Percentiles rank a stretch among this genome's conserved stretches.
phyloP scores from a whole-genome alignment of 495 filamentous ascomycete species.

The Acidiella bohemica region DNA sequence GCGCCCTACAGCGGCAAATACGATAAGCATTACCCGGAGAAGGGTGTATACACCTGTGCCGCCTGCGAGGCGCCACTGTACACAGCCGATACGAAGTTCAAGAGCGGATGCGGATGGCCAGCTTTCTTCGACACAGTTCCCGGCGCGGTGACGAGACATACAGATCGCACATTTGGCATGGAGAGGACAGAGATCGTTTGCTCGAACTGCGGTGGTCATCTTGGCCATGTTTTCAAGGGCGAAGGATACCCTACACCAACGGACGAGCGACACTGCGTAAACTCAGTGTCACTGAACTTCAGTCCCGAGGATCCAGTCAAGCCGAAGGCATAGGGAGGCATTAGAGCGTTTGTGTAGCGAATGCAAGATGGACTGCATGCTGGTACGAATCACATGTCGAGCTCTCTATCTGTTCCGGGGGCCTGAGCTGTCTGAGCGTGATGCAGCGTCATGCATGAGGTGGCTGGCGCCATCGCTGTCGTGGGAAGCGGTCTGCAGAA shows the following conservation, averaged over 20 bases:
- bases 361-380: too few relatives aligned
- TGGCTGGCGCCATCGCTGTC: too few relatives aligned
- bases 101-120: slow-evolving; percentile 92
- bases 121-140: slow-evolving; percentile 92
- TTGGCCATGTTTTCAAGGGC: slow-evolving; percentile 96
- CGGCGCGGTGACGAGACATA: slow-evolving; percentile 64
- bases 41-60: slow-evolving; percentile 72
- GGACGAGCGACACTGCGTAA: slow-evolving; percentile 94
- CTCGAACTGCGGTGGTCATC: slow-evolving; percentile 82
- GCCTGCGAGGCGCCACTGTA: slow-evolving; percentile 82
- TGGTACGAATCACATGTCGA: too few relatives aligned
- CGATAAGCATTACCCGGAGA: slow-evolving; percentile 64
- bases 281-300: slow-evolving; percentile 83
- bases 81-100: slow-evolving; percentile 82
- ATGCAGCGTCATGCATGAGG: not conserved
- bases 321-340: slow-evolving; percentile 5
- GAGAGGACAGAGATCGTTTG: slow-evolving; percentile 84
- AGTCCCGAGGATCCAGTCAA: slow-evolving; percentile 7
- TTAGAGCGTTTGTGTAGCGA: not conserved
- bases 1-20: slow-evolving; percentile 64
- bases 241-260: slow-evolving; percentile 84
- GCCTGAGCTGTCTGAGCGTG: not conserved
- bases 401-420: too few relatives aligned
- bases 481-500: too few relatives aligned
- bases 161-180: slow-evolving; percentile 70